Percentiles rank a stretch among this genome's conserved stretches.
Conservation (phyloP, 331 rosid species). For the Quercus phellos region DNA sequence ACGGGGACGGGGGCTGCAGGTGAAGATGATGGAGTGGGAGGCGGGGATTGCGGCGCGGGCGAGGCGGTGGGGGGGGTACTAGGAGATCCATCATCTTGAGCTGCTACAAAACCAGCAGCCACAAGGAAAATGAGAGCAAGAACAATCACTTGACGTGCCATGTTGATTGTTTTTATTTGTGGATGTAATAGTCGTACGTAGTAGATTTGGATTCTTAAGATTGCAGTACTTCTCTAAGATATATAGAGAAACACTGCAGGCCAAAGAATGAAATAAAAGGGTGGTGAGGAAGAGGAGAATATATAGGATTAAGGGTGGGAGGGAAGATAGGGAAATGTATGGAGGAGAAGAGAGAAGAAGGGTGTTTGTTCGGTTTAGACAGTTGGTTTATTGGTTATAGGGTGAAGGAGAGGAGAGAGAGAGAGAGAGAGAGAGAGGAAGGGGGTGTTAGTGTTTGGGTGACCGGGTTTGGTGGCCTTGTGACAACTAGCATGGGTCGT, state of each 20-base stretch:
- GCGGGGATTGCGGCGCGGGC: constrained; percentile 1
- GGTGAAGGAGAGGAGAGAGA: constrained; percentile 12
- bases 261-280: constrained; percentile 14
- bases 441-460: not conserved
- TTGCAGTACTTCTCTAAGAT: constrained; percentile 17
- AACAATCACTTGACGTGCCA: constrained; percentile 32
- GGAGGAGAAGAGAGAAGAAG: not conserved
- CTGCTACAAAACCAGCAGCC: constrained; percentile 10
- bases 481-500: not conserved
- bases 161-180: not conserved
- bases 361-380: not conserved
- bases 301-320: constrained; percentile 4
- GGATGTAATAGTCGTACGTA: not conserved
- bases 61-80: constrained; percentile 14
- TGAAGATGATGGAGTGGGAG: not conserved
- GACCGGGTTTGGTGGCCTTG: constrained; percentile 3
- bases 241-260: constrained; percentile 27
- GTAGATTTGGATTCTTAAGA: not conserved
- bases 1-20: not conserved
- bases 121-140: constrained; percentile 23
- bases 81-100: constrained; percentile 20
- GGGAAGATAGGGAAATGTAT: not conserved
- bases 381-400: not conserved
- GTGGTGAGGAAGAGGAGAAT: not conserved
- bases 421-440: not conserved